Base-by-base conservation (phyloP, 2,329 filamentous ascomycete genomes). In the Calonectria henricotiae region DNA sequence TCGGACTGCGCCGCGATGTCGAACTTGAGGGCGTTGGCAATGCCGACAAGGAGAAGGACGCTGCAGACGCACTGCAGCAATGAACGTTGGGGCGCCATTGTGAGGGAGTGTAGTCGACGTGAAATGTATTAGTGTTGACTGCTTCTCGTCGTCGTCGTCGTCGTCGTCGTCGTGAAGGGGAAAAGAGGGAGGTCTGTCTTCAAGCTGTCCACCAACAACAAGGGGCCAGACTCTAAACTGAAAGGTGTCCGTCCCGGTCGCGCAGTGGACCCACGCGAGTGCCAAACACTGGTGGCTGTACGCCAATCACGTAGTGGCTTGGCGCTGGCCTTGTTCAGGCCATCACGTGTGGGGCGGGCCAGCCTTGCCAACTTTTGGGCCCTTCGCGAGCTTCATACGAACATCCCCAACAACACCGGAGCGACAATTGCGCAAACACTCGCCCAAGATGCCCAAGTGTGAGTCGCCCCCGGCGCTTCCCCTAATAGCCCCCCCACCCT, bases 391-490 rank as follows among this genome's bases (percentile, higher is more conserved):
- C 71, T 67, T 51, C 41, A 32, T 20, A 47, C 49, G 58, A 39
- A 44, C 20, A 39, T 25, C 43, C 67, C 73, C 60, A 67, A 35
- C 65, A 71, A 47, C 46, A 68, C 54, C 54, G 37, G 23, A 70
- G 58, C 67, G 41, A 49, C 69, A 60, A 77, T 66, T 25, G 70
- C 73, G 65, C 63, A 71, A 62, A 60, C 13, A 39, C 46, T 13
- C 39, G n/a, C 63, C 20, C 87, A 93, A 88, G 74, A 96, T 96
- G 94, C 94, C 93, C 70, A 96, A 96, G 89, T 96, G 94, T 96
- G 89, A 89, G 92, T 89, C 7, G 54, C 20, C 20, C 30, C 37
- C 23, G 32, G 70, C 72, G 30, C 51, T 61, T 54, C 71, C 70
- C 71, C 43, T 9, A 44, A 9, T 62, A 65, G 27, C 35, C 20